A percentile compares a stretch with the other conserved stretches of the same genome.
Conservation (phyloP, 768 basidiomycete genomes). For the Tulasnella sp. region DNA sequence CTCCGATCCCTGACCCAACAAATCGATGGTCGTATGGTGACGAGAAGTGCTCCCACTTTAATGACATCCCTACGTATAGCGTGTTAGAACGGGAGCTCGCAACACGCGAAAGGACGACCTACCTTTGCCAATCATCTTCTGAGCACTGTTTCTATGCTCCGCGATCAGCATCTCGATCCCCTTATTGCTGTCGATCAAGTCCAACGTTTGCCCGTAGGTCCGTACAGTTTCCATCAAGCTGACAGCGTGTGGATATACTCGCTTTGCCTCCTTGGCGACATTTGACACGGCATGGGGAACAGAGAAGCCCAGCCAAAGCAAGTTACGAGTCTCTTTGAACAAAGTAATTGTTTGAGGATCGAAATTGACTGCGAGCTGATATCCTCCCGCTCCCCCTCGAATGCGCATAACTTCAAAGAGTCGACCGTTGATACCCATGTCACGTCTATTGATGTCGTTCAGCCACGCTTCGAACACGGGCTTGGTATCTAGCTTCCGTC, state of each 20-base stretch:
- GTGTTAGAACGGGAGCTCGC: neutral
- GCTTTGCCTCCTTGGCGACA: conserved; percentile 98
- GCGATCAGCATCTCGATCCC: conserved; percentile 94
- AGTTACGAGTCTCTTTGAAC: conserved; percentile 96
- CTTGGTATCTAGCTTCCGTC: conserved; percentile 92
- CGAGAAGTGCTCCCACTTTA: conserved; percentile 96
- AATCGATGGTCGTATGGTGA: conserved; percentile 89
- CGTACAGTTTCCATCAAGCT: conserved; percentile 99
- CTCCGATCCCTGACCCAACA: conserved; percentile 59
- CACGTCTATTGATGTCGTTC: conserved; percentile 89
- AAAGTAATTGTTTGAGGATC: conserved; percentile 98
- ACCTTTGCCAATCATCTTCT: conserved; percentile 92
- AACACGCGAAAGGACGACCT: conserved; percentile 39
- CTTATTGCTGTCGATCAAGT: conserved; percentile 86
- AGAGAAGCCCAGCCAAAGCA: conserved; percentile 94
- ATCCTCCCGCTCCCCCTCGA: conserved; percentile 59
- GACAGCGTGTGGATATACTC: conserved; percentile 97
- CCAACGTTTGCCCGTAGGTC: conserved; percentile 94
- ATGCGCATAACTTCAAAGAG: conserved; percentile 88
- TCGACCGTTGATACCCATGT: conserved; percentile 88
- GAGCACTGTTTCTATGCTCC: conserved; percentile 89
- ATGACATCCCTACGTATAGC: conserved; percentile 73
- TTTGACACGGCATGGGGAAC: conserved; percentile 94
- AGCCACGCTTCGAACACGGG: conserved; percentile 97
- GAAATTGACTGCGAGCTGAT: conserved; percentile 93